These are phyloP conservation scores for Begonia fuchsioides DNA, from an alignment of 306 rosid genomes.

Conservation along the genomic window DNA sequence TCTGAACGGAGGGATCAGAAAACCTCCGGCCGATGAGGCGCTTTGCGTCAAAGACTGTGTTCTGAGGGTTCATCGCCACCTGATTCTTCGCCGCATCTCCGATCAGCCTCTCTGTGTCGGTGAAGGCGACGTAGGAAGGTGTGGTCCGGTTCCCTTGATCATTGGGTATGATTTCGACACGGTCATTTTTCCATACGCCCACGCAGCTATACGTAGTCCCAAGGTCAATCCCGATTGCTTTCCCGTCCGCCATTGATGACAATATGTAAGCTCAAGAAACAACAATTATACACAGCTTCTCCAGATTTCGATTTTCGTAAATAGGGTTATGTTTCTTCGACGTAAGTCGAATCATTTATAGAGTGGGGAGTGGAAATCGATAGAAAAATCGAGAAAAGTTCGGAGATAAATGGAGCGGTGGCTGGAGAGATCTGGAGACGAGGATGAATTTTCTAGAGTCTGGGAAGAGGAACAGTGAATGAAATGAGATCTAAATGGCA, in stretches of 20 bases:
- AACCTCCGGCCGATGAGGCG: conserved; percentile 56
- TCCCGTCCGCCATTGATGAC: conserved; percentile 58
- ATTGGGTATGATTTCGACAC: conserved; percentile 73
- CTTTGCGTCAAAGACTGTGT: conserved; percentile 78
- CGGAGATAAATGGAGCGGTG: conserved; percentile 10
- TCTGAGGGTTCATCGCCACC: conserved; percentile 73
- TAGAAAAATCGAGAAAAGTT: conserved; percentile 8
- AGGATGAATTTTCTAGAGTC: conserved; percentile 10
- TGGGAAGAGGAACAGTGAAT: background rate
- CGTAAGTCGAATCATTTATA: background rate
- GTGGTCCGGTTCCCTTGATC: conserved; percentile 89
- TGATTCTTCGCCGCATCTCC: conserved; percentile 87
- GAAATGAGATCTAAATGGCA: background rate
- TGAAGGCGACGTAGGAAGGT: conserved; percentile 81
- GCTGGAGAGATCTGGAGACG: conserved; percentile 19
- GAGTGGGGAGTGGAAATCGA: background rate
- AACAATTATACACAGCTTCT: background rate
- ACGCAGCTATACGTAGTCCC: conserved; percentile 92
- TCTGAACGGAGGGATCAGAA: conserved; percentile 47
- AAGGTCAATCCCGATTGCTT: conserved; percentile 79
- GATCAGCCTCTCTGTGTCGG: conserved; percentile 66
- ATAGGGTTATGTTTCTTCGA: background rate
- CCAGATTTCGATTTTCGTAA: background rate
- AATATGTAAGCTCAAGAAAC: background rate
- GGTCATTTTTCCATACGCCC: conserved; percentile 69